Percentiles rank a stretch among this genome's conserved stretches.
These are phyloP conservation scores for Gracilaria domingensis DNA, from an alignment of 23 red algal genomes.

Conservation along the genomic window DNA sequence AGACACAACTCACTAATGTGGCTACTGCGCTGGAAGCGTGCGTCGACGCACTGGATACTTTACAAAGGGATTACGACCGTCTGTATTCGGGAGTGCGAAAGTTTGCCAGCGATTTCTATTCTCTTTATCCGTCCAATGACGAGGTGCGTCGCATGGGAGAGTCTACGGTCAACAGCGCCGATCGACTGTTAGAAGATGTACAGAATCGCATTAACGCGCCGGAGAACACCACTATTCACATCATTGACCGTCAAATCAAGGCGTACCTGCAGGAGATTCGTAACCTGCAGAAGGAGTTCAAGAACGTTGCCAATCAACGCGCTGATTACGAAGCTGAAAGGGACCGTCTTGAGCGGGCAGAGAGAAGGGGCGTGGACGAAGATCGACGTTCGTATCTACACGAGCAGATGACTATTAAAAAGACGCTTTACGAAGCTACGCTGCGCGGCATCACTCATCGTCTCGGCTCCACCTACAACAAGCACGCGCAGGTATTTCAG, in stretches of 20 bases:
- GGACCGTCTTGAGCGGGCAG: conserved; percentile 47
- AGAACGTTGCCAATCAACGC: conserved; percentile 45
- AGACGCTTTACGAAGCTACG: conserved; percentile 64
- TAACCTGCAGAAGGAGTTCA: conserved; percentile 68
- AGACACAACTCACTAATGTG: conserved; percentile 70
- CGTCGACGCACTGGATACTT: conserved; percentile 35
- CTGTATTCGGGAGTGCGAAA: conserved; percentile 54
- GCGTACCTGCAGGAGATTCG: conserved; percentile 73
- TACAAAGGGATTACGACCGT: conserved; percentile 57
- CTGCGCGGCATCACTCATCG: conserved; percentile 51
- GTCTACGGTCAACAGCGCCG: conserved; percentile 60
- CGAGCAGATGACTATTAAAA: conserved; percentile 44
- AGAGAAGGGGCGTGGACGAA: conserved; percentile 48
- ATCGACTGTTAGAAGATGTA: conserved; percentile 48
- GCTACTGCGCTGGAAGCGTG: conserved; percentile 64
- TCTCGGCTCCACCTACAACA: conserved; percentile 61
- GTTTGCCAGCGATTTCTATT: conserved; percentile 75
- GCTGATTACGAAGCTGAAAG: conserved; percentile 41
- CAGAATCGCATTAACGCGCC: conserved; percentile 29
- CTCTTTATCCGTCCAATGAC: conserved; percentile 69
- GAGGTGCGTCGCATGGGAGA: conserved; percentile 66
- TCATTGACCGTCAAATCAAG: conserved; percentile 68
- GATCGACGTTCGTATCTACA: conserved; percentile 13
- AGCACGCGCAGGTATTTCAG: conserved; percentile 74
- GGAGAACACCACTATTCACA: conserved; percentile 39